Conservation (phyloP, 352 stramenopile genomes). For the Globisporangium radiosum region DNA sequence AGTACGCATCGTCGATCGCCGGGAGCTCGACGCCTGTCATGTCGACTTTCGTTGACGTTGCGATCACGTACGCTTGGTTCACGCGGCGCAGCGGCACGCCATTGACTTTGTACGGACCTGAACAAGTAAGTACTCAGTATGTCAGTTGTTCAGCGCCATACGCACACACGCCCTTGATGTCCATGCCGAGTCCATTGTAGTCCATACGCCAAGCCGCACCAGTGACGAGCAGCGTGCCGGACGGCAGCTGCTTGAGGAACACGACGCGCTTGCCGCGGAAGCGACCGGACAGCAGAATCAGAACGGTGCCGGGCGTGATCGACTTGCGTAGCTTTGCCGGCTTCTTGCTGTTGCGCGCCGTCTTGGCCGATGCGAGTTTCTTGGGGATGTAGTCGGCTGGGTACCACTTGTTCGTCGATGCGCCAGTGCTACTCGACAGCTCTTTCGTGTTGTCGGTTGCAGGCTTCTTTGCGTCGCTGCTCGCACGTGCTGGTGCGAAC, state of each 20-base stretch:
- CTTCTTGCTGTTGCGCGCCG: slow-evolving; percentile 77
- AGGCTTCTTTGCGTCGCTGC: background rate
- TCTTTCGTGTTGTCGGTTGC: slow-evolving; percentile 38
- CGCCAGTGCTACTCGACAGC: slow-evolving; percentile 4
- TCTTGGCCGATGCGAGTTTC: slow-evolving; percentile 66
- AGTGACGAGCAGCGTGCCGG: slow-evolving; percentile 95
- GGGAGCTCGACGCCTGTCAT: slow-evolving; percentile 90
- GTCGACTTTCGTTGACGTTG: slow-evolving; percentile 96
- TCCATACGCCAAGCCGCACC: slow-evolving; percentile 34
- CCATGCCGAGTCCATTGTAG: too few relatives aligned
- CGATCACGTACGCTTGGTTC: slow-evolving; percentile 99
- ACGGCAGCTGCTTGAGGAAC: slow-evolving; percentile 96
- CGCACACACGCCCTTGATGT: too few relatives aligned
- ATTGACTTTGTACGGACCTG: slow-evolving; percentile 99
- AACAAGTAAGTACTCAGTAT: slow-evolving; percentile 28
- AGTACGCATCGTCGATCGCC: slow-evolving; percentile 96
- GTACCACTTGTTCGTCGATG: slow-evolving; percentile 69
- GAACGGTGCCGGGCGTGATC: slow-evolving; percentile 96
- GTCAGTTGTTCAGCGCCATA: slow-evolving; percentile 61
- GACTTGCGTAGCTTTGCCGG: slow-evolving; percentile 92
- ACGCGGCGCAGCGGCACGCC: slow-evolving; percentile 96
- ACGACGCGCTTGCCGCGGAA: slow-evolving; percentile 99
- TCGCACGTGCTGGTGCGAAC: slow-evolving; percentile 11
- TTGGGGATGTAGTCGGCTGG: slow-evolving; percentile 72
- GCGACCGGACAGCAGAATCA: slow-evolving; percentile 96